Evolutionary conservation across 139 green algal species (phyloP), one percentile per base, ranked within the genome.

Genomic region (Tetradesmus obliquus): DNA sequence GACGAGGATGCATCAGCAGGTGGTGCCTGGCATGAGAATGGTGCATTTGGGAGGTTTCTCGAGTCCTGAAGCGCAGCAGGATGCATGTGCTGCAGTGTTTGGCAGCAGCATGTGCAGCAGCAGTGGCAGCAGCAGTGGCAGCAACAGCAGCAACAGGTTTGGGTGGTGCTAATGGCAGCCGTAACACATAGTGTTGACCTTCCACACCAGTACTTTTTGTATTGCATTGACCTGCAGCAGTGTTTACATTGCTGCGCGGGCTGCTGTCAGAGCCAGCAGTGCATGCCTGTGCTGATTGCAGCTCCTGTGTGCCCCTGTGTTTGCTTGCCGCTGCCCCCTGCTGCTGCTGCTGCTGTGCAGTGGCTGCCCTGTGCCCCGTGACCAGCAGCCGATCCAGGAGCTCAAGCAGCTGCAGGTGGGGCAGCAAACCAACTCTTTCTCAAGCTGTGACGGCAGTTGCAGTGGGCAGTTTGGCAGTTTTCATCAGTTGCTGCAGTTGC

Each of bases 321-420:
- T 5, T 17, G 76, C 76, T 82, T 53, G 53, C n/a, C n/a, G 76
- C n/a, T 7, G 3, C 17, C 71, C 9, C 71, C 71, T 13, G 72
- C 72, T 53, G 20, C 22, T 81, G n/a, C 81, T 86, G 81, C 81
- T 86, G 81, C 5, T 32, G 3, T 57, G 53, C 81, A 83, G 66
- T 84, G 87, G 72, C 66, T 94, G 91, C 45, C 91, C 91, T 66
- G 91, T 94, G 9, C 91, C 91, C 5, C 15, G 12, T 9, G 91
- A 94, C 2, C 91, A 94, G 80, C 91, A 94, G 69, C 91, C 91
- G 2, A 89, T 94, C 3, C 32, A 92, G 58, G 91, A 94, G 80
- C 45, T 89, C 3, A 87, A 89, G 62, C 80, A 87, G 88, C 53
- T 89, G 71, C 79, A 91, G 58, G 80, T 89, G 20, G 1, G 80